Percentiles rank a stretch among this genome's conserved stretches.
phyloP scores from a whole-genome alignment of 176 grass and related monocot species.

The Alopecurus myosuroides region DNA sequence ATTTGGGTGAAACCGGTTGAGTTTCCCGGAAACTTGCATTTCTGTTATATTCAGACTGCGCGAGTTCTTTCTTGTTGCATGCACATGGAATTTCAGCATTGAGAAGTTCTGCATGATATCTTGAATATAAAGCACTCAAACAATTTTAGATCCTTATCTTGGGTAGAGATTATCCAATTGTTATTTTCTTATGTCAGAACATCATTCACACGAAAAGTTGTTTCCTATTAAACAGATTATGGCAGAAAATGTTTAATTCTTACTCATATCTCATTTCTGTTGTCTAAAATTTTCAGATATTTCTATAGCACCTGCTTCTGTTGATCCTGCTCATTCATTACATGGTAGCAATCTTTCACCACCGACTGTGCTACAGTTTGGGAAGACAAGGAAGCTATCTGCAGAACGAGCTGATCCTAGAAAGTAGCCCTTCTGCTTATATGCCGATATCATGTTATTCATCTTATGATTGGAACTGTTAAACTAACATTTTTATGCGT shows the following conservation, averaged over 20 bases:
- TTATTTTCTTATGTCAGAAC: not conserved
- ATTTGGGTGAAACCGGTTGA: not conserved
- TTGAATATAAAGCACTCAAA: not conserved
- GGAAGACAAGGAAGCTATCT: conserved; percentile 87
- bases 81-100: not conserved
- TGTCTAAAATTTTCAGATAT: conserved; percentile 24
- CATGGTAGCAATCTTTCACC: conserved; percentile 58
- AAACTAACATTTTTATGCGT: conserved; percentile 17
- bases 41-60: not conserved
- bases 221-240: not conserved
- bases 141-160: not conserved
- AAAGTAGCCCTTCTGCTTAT: conserved; percentile 54
- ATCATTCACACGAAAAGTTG: not conserved
- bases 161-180: not conserved
- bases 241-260: not conserved
- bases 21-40: not conserved
- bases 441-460: not conserved
- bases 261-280: not conserved
- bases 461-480: not conserved
- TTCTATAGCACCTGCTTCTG: conserved; percentile 51
- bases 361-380: conserved; percentile 78
- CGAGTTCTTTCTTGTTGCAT: not conserved
- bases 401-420: conserved; percentile 73
- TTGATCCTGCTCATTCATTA: conserved; percentile 54
- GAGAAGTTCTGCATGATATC: not conserved